Base-by-base conservation (phyloP, 78 protist genomes). In the Mantamonas sphyraenae region DNA sequence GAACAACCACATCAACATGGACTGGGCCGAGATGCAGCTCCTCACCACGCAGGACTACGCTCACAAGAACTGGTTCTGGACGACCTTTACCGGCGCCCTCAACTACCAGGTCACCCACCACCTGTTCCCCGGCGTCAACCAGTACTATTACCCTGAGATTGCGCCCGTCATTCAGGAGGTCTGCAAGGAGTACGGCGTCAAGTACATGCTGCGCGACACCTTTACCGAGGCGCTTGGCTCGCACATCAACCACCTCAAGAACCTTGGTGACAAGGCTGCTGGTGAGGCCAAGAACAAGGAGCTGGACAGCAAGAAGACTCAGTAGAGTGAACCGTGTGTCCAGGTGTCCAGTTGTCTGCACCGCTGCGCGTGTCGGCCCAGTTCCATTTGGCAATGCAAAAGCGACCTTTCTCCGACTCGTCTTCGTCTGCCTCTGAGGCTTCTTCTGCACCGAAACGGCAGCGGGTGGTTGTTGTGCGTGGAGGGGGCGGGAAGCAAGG, bases 21-120 rank as follows among this genome's bases (percentile, higher is more conserved):
- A 72, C 61, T 72, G 77, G 77, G 77, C 77, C 33, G 73, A 16
- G 47, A 17, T 40, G 58, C 69, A 72, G 61, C 31, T 72, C 30
- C 40, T n/a, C 61, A 72, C 77, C 17, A 62, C 67, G 33, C 77
- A 72, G 57, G 77, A 75, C 80, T 75, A 67, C 34, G 71, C 80
- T 0, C 80, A 65, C 58, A 16, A 34, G n/a, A 64, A 71, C n/a
- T 75, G 82, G 82, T 58, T 76, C 66, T 68, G 67, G 74, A 76
- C 68, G n/a, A 16, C 51, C 20, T 68, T 76, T 51, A 24, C 76
- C 35, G 82, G 82, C 42, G 74, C 76, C 1, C 74, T 76, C 58
- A 76, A 76, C 68, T 73, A 76, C 70, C 59, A 55, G 59, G 59
- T 55, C 28, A 53, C 60, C 1, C 82, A 76, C 68, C 82, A 76